phyloP scores from a whole-genome alignment of 2,329 filamentous ascomycete genomes.

The Aspergillus neoniger region DNA sequence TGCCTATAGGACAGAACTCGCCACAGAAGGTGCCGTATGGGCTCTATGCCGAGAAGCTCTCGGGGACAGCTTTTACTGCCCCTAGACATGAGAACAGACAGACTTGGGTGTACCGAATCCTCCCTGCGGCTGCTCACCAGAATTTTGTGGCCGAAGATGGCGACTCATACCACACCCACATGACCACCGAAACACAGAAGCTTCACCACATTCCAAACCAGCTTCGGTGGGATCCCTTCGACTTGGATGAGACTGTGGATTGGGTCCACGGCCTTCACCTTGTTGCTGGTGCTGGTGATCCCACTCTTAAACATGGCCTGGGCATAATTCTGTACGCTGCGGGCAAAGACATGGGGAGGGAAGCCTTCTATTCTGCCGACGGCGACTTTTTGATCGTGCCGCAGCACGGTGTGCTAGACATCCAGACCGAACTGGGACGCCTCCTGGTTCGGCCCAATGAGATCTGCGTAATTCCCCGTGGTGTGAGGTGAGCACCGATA shows the following conservation, averaged over 20 bases:
- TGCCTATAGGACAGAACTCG: constrained; percentile 76
- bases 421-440: constrained; percentile 74
- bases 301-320: constrained; percentile 74
- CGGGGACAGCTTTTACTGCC: constrained; percentile 71
- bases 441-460: constrained; percentile 76
- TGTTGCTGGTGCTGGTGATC: constrained; percentile 76
- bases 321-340: constrained; percentile 81
- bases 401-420: constrained; percentile 72
- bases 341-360: constrained; percentile 73
- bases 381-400: constrained; percentile 76
- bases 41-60: constrained; percentile 79
- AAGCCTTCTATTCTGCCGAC: constrained; percentile 82
- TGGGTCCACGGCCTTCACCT: constrained; percentile 71
- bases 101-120: constrained; percentile 71
- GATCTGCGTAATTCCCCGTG: constrained; percentile 74
- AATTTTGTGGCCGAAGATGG: constrained; percentile 50
- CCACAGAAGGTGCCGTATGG: constrained; percentile 78
- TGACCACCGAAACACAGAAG: constrained; percentile 48
- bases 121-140: constrained; percentile 64
- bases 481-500: constrained; percentile 54
- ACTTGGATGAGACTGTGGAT: constrained; percentile 68
- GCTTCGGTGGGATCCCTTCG: constrained; percentile 76
- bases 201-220: constrained; percentile 79
- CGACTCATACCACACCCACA: constrained; percentile 49
- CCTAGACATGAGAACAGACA: constrained; percentile 69